Evolutionary conservation across 73 alveolate genomes (phyloP), one percentile per base, ranked within the genome.

Genomic region (Paramecium sonneborni): DNA sequence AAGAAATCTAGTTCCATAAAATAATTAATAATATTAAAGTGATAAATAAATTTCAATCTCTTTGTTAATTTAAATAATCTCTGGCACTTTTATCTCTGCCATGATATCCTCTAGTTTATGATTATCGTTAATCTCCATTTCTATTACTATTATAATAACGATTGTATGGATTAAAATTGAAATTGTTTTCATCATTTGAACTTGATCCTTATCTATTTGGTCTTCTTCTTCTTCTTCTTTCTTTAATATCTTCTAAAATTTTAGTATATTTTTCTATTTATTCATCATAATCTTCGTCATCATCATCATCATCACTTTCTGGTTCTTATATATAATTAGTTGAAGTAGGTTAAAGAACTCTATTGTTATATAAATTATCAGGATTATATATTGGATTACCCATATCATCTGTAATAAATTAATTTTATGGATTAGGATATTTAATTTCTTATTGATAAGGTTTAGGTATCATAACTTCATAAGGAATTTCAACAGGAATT

Each of bases 181-280:
- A 62, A 24, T 62, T 24, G 24, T 62, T 46, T 32, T 62, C 84
- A 26, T 74, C 87, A 34, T 32, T 18, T 35, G 56, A 15, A 12
- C 30, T 34, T 2, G 3, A 34, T 35, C 37, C 44, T 74, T 39
- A 6, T 8, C 57, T 74, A 12, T 37, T 20, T 74, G 68, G 12
- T 39, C 84, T 3, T 26, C 87, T 37, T 74, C 87, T n/a, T 74
- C 87, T 74, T 37, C 87, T 74, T 6, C 67, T 21, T 37, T 74
- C 2, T 74, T 35, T 15, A 12, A 23, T 37, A 10, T 70, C 46
- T 26, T 70, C 46, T 21, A 32, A 10, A 18, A 74, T 28, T 74
- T 28, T 0, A 4, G 18, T 34, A 9, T 23, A 14, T 37, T 74
- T 37, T 34, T 74, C 21, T 10, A 18, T 32, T n/a, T 38, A 4